Conservation (phyloP, 805 yeast genomes). For the Sungouiozyma ichnusensis region DNA sequence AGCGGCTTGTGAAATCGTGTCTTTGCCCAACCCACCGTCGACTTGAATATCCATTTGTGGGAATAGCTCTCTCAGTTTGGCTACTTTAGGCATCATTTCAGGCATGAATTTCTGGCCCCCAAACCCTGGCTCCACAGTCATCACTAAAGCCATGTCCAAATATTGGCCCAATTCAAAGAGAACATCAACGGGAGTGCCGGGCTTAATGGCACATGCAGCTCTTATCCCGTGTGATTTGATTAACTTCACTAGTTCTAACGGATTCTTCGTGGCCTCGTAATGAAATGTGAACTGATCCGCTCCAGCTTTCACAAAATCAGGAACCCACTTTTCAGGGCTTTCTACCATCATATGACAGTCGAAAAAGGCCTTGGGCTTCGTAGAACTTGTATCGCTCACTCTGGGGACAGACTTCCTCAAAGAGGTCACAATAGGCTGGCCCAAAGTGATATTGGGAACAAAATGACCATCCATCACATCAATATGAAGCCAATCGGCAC, state of each 20-base stretch:
- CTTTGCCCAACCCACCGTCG: slow-evolving; percentile 90
- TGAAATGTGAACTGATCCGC: slow-evolving; percentile 96
- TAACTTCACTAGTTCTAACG: slow-evolving; percentile 57
- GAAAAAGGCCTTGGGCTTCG: slow-evolving; percentile 40
- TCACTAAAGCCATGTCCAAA: slow-evolving; percentile 89
- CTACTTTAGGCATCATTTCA: slow-evolving; percentile 94
- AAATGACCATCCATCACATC: slow-evolving; percentile 99
- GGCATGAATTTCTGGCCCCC: slow-evolving; percentile 97
- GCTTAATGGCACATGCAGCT: slow-evolving; percentile 92
- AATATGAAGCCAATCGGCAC: slow-evolving; percentile 95
- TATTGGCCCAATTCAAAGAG: slow-evolving; percentile 63
- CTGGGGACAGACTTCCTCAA: slow-evolving; percentile 71
- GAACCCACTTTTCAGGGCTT: slow-evolving; percentile 87
- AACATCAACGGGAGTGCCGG: slow-evolving; percentile 81
- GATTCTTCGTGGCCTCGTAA: slow-evolving; percentile 81
- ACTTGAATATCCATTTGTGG: slow-evolving; percentile 86
- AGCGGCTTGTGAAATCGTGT: slow-evolving; percentile 81
- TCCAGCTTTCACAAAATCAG: slow-evolving; percentile 83
- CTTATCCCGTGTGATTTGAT: slow-evolving; percentile 77
- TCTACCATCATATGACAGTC: slow-evolving; percentile 99
- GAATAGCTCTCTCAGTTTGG: slow-evolving; percentile 54
- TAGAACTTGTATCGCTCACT: slow-evolving; percentile 32
- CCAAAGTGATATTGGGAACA: slow-evolving; percentile 92
- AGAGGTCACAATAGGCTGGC: slow-evolving; percentile 78
- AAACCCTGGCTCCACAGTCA: slow-evolving; percentile 99